Conservation (phyloP, 768 basidiomycete genomes). For the Tylopilus rubrobrunneus region DNA sequence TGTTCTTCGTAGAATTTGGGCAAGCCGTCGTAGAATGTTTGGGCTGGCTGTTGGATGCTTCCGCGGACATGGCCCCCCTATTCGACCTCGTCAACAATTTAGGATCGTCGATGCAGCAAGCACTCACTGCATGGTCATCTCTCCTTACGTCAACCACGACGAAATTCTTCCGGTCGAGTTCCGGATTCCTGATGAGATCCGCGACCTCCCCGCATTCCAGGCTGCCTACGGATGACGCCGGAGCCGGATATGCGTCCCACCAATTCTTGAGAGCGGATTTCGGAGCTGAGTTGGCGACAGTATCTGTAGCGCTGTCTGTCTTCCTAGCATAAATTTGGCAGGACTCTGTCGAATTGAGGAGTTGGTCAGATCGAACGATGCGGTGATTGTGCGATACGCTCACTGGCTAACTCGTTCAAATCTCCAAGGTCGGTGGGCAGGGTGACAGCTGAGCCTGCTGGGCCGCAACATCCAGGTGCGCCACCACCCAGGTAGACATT, state of each 20-base stretch:
- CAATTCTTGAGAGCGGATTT: conserved; percentile 35
- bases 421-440: conserved; percentile 25
- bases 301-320: conserved; percentile 1
- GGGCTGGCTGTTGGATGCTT: conserved; percentile 46
- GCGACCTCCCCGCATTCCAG: conserved; percentile 39
- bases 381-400: conserved; percentile 8
- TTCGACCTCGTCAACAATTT: neutral
- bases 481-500: conserved; percentile 29
- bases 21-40: conserved; percentile 47
- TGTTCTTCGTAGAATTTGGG: conserved; percentile 40
- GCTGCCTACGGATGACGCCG: conserved; percentile 25
- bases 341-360: conserved; percentile 31
- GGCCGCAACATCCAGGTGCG: conserved; percentile 9
- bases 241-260: conserved; percentile 53
- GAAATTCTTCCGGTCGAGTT: conserved; percentile 22
- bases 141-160: conserved; percentile 50
- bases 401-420: conserved; percentile 44
- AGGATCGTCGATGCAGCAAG: neutral
- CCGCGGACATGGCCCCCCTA: conserved; percentile 54
- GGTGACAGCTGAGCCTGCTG: neutral
- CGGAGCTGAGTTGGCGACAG: neutral
- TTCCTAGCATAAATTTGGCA: conserved; percentile 48
- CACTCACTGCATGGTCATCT: conserved; percentile 42
- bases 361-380: neutral
- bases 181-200: conserved; percentile 20